Percentiles rank a stretch among this genome's conserved stretches.
Conservation (phyloP, 2,329 filamentous ascomycete genomes). For the Amauroascus verrucosus region DNA sequence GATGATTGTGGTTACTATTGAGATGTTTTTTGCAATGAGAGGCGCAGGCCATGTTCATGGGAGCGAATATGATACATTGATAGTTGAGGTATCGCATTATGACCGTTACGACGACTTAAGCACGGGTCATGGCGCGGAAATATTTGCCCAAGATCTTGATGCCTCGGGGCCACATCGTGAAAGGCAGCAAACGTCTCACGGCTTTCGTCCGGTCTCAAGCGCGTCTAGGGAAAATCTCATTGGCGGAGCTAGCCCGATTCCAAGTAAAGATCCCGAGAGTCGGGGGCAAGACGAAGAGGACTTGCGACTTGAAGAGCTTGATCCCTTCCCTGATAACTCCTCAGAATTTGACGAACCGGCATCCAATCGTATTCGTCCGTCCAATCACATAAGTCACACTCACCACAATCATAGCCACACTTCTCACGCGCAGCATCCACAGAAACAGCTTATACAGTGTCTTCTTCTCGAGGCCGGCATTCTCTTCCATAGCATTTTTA, state of each 20-base stretch:
- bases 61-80: conserved; percentile 42
- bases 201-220: neutral
- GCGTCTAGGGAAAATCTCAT: conserved; percentile 16
- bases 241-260: conserved; percentile 17
- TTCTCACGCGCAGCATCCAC: conserved; percentile 26
- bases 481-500: conserved; percentile 75
- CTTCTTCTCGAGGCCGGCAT: conserved; percentile 73
- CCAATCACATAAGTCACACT: conserved; percentile 1
- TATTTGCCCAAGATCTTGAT: neutral
- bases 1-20: conserved; percentile 71
- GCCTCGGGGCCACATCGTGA: neutral
- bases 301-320: conserved; percentile 49
- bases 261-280: conserved; percentile 17
- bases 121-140: conserved; percentile 13
- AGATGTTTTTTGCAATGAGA: conserved; percentile 75
- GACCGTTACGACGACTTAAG: conserved; percentile 4
- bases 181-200: neutral
- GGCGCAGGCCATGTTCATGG: conserved; percentile 51
- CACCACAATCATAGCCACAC: conserved; percentile 9
- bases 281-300: conserved; percentile 45
- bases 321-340: conserved; percentile 23
- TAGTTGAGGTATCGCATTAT: conserved; percentile 19
- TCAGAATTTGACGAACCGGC: conserved; percentile 9
- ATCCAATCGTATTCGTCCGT: neutral
- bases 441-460: conserved; percentile 63